Evolutionary conservation across 257 asterid species (phyloP).

Genomic region (Solanum chiquidenum): DNA sequence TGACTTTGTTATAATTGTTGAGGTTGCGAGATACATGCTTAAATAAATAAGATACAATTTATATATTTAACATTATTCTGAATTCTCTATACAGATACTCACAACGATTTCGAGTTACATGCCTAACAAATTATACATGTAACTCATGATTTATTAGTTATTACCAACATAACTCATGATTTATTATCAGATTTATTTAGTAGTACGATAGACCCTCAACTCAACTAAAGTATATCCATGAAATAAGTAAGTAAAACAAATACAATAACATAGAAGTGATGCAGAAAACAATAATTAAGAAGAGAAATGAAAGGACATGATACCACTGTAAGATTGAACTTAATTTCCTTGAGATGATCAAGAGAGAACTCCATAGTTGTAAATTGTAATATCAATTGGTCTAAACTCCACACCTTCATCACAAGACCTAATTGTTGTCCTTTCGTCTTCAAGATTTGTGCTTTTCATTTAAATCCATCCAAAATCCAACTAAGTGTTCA

Average conservation of each 20-base stretch:
- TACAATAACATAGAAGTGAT: background rate
- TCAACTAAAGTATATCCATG: too few species aligned
- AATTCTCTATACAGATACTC: too few species aligned
- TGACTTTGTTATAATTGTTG: too few species aligned
- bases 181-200: too few species aligned
- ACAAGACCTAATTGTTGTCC: constrained; percentile 17
- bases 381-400: constrained; percentile 15
- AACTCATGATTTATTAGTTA: too few species aligned
- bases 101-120: background rate
- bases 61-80: too few species aligned
- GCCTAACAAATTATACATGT: too few species aligned
- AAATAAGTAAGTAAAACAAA: too few species aligned
- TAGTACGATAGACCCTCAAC: too few species aligned
- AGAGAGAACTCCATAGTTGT: constrained; percentile 11
- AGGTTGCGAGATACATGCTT: too few species aligned
- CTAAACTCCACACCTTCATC: constrained; percentile 22
- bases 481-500: constrained; percentile 16
- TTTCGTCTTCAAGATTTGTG: constrained; percentile 21
- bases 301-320: background rate
- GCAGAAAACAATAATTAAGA: background rate
- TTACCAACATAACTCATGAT: too few species aligned
- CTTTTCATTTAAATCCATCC: constrained; percentile 24
- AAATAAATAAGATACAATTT: too few species aligned
- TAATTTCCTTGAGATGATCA: constrained; percentile 21
- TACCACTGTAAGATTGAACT: constrained; percentile 11